Conservation (phyloP, 2,329 filamentous ascomycete species). For the Pestalotiopsis sp. region DNA sequence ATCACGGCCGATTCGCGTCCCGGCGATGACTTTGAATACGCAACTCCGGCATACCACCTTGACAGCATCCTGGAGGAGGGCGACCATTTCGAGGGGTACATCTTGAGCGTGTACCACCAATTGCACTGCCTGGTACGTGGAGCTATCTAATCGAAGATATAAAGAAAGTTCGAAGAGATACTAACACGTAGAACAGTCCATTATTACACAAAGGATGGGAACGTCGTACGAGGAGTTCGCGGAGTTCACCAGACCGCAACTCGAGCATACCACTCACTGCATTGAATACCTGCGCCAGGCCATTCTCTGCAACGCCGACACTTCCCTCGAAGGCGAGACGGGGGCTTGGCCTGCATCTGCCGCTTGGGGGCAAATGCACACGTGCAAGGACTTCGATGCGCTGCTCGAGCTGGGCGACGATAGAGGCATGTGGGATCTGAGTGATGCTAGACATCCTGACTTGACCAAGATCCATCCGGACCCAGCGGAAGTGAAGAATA, state of each 20-base stretch:
- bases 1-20: background rate
- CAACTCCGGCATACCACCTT: background rate
- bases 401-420: background rate
- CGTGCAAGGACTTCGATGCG: background rate
- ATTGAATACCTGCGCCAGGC: background rate
- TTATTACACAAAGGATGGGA: background rate
- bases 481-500: background rate
- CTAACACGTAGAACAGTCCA: background rate
- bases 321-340: background rate
- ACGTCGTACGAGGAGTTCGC: background rate
- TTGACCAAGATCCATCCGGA: background rate
- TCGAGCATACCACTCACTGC: background rate
- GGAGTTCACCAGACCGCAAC: background rate
- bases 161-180: background rate
- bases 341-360: background rate
- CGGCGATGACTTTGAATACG: background rate
- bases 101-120: background rate
- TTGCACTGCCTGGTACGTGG: background rate
- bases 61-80: background rate
- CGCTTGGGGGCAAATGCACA: background rate
- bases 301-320: background rate
- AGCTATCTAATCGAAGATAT: background rate
- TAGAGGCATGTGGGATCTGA: background rate
- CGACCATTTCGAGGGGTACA: background rate
- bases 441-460: background rate